phyloP scores from a whole-genome alignment of 768 basidiomycete genomes.

The Russula sp. region DNA sequence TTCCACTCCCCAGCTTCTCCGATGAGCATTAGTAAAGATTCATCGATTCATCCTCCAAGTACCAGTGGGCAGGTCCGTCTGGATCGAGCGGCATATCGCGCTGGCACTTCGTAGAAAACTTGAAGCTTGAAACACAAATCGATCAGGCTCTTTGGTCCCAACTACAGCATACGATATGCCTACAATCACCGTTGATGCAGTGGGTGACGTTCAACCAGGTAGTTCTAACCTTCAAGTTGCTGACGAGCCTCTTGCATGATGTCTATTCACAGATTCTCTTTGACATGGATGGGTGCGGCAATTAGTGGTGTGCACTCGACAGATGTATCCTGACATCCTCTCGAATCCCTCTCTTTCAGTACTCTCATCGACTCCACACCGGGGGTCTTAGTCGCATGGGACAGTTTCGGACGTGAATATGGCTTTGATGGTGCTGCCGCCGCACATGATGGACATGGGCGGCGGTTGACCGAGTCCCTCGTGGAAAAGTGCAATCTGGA shows the following conservation, averaged over 20 bases:
- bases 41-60: background rate
- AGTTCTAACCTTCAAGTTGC: background rate
- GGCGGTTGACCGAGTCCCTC: conserved; percentile 72
- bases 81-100: background rate
- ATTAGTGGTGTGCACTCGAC: background rate
- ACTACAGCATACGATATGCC: conserved; percentile 33
- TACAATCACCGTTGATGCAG: conserved; percentile 50
- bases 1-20: background rate
- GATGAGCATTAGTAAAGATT: background rate
- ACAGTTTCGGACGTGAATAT: conserved; percentile 63
- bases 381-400: conserved; percentile 77
- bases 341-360: conserved; percentile 37
- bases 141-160: background rate
- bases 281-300: conserved; percentile 63
- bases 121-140: background rate
- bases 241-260: background rate
- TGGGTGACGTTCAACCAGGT: conserved; percentile 29
- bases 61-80: background rate
- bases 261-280: conserved; percentile 52
- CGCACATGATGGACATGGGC: conserved; percentile 67
- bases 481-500: conserved; percentile 62
- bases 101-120: background rate
- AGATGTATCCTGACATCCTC: conserved; percentile 7
- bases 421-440: conserved; percentile 46
- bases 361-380: conserved; percentile 82